Base-by-base conservation (phyloP, 371 early-diverging fungal species). In the Mucor ambiguus region DNA sequence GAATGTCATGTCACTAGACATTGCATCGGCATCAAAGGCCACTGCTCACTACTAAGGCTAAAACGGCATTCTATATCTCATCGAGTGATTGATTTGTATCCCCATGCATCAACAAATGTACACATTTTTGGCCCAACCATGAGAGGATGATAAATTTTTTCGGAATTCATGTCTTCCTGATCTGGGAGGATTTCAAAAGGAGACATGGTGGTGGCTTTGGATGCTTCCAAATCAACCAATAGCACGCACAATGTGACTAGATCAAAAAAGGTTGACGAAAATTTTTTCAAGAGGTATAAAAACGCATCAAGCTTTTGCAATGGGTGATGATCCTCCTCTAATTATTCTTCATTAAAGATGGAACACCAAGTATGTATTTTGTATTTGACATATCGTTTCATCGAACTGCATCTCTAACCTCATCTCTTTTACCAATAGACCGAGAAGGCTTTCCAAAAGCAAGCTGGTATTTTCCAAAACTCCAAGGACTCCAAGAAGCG, bases 381-480 rank as follows among this genome's bases (percentile, higher is more conserved):
- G 22, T 18, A 46, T 29, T n/a, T 9, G 29, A 33, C 26, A 28
- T 35, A 6, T 52, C 0, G 28, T 16, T 0, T 49, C 3, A 0
- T 54, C 6, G 16, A 26, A 14, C 18, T 26, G 11, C 2, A 43
- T 43, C 2, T 32, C 48, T 22, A 49, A 56, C 18, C 18, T 48
- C 43, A 56, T 12, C 18, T 48, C 43, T 32, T 44, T 26, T 11
- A 41, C 41, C 18, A 55, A 64, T 73, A 90, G 87, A 84, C 87
- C 76, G 91, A 90, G 84, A 95, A 93, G 85, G 93, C 96, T 75
- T 97, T 92, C 92, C 96, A 96, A 84, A 97, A 96, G 91, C 98
- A 98, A 87, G 90, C 84, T 77, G 95, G 93, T 72, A 92, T 96
- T 83, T 99, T 98, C 93, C 91, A 89, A 74, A 95, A 92, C 94